A percentile compares a stretch with the other conserved stretches of the same genome.
These are phyloP conservation scores for Leccinum glutinopallens DNA, from an alignment of 1,284 basidiomycete species.

Conservation along the genomic window DNA sequence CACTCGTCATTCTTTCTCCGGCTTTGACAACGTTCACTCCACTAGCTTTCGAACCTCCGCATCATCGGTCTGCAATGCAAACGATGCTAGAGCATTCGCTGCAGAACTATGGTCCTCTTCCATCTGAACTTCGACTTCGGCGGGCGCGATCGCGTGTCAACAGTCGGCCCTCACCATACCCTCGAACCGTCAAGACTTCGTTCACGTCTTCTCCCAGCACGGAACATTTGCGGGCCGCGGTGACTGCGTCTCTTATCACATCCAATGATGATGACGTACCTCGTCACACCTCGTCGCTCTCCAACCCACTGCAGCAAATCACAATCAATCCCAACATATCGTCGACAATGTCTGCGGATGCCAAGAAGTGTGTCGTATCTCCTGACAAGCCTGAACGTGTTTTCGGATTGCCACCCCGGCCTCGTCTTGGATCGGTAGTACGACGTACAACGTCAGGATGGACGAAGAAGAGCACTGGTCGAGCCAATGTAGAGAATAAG, in stretches of 20 bases:
- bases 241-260: slow-evolving; percentile 36
- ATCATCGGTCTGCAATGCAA: slow-evolving; percentile 63
- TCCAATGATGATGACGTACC: slow-evolving; percentile 7
- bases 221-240: slow-evolving; percentile 37
- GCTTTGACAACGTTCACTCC: slow-evolving; percentile 13
- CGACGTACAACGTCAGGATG: slow-evolving; percentile 61
- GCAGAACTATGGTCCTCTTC: slow-evolving; percentile 66
- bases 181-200: slow-evolving; percentile 48
- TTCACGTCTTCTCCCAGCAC: slow-evolving; percentile 43
- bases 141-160: slow-evolving; percentile 64
- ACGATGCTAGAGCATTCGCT: slow-evolving; percentile 73
- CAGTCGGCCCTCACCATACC: slow-evolving; percentile 74
- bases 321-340: slow-evolving; percentile 33
- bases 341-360: not conserved
- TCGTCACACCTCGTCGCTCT: slow-evolving; percentile 14
- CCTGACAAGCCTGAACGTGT: slow-evolving; percentile 38
- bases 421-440: slow-evolving; percentile 55
- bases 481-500: slow-evolving; percentile 49
- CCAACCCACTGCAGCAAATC: slow-evolving; percentile 29
- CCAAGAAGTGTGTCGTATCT: slow-evolving; percentile 15
- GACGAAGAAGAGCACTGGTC: slow-evolving; percentile 57
- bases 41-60: slow-evolving; percentile 73
- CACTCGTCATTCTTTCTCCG: too few species aligned
- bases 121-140: slow-evolving; percentile 62
- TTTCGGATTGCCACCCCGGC: slow-evolving; percentile 47